Conservation (phyloP, 1,284 basidiomycete genomes). For the Meira miltonrushii region DNA sequence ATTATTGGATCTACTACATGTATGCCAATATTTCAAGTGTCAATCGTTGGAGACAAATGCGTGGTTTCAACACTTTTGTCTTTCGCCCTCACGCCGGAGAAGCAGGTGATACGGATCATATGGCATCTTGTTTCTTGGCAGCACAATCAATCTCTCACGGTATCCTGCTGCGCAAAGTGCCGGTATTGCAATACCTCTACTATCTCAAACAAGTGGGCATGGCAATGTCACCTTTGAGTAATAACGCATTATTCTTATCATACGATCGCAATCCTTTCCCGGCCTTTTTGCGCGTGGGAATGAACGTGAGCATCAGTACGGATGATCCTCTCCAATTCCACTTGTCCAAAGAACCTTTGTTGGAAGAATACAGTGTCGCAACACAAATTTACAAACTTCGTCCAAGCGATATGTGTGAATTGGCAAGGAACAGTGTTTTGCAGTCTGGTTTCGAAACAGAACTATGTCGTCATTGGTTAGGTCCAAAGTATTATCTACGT, state of each 20-base stretch:
- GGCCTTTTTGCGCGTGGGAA: constrained; percentile 90
- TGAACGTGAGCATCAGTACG: constrained; percentile 94
- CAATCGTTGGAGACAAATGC: constrained; percentile 77
- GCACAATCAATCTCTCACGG: constrained; percentile 98
- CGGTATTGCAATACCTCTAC: constrained; percentile 69
- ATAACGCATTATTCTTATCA: constrained; percentile 93
- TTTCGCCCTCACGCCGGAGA: constrained; percentile 95
- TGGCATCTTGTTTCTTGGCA: constrained; percentile 89
- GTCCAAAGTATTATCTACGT: constrained; percentile 70
- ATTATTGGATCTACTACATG: constrained; percentile 93
- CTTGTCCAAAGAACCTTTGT: constrained; percentile 65
- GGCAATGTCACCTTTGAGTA: constrained; percentile 95
- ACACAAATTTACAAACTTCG: constrained; percentile 58
- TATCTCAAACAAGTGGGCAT: constrained; percentile 61
- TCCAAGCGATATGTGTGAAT: constrained; percentile 63
- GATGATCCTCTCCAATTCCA: constrained; percentile 68
- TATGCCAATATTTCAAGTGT: constrained; percentile 92
- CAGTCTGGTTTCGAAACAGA: constrained; percentile 99
- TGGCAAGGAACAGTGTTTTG: constrained; percentile 90
- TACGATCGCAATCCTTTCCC: constrained; percentile 97
- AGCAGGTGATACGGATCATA: constrained; percentile 95
- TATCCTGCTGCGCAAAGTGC: constrained; percentile 93
- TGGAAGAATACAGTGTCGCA: constrained; percentile 97
- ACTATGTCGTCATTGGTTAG: constrained; percentile 81
- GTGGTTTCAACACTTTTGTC: constrained; percentile 96